phyloP scores from a whole-genome alignment of 2,329 filamentous ascomycete species.

The Eutypa lata region DNA sequence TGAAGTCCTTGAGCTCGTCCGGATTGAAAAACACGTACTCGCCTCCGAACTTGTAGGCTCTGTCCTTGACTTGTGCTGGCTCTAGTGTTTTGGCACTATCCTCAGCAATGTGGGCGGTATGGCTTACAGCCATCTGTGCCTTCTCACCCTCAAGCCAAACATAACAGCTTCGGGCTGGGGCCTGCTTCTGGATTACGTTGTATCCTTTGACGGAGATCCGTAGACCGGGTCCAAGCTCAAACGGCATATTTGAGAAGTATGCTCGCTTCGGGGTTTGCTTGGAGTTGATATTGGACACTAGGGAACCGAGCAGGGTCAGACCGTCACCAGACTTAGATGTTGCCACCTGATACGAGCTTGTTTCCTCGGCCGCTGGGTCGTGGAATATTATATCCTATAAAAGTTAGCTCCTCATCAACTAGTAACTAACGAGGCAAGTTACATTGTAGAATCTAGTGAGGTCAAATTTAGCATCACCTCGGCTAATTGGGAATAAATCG shows the following conservation, averaged over 20 bases:
- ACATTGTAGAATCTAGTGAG: slow-evolving; percentile 88
- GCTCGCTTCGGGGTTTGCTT: slow-evolving; percentile 83
- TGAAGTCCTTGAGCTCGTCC: slow-evolving; percentile 73
- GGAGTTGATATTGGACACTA: slow-evolving; percentile 86
- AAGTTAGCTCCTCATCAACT: slow-evolving; percentile 17
- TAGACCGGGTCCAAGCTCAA: slow-evolving; percentile 82
- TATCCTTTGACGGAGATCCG: slow-evolving; percentile 92
- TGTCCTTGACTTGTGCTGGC: slow-evolving; percentile 77
- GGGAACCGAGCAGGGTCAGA: slow-evolving; percentile 71
- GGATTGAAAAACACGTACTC: slow-evolving; percentile 82
- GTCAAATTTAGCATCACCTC: slow-evolving; percentile 69
- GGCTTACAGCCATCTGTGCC: slow-evolving; percentile 72
- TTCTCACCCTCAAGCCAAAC: slow-evolving; percentile 86
- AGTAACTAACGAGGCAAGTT: slow-evolving; percentile 26
- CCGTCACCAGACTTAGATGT: slow-evolving; percentile 70
- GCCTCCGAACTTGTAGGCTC: slow-evolving; percentile 94
- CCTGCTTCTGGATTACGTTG: slow-evolving; percentile 81
- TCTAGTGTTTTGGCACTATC: slow-evolving; percentile 76
- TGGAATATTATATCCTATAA: slow-evolving; percentile 84
- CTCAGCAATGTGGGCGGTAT: slow-evolving; percentile 72
- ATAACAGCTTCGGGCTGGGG: slow-evolving; percentile 77
- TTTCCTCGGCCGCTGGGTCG: slow-evolving; percentile 68
- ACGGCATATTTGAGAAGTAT: slow-evolving; percentile 79
- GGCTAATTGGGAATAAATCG: slow-evolving; percentile 87
- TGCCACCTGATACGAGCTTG: slow-evolving; percentile 54